Evolutionary conservation across 768 basidiomycete species (phyloP), one percentile per base, ranked within the genome.

Genomic region (Hericium alpestre): DNA sequence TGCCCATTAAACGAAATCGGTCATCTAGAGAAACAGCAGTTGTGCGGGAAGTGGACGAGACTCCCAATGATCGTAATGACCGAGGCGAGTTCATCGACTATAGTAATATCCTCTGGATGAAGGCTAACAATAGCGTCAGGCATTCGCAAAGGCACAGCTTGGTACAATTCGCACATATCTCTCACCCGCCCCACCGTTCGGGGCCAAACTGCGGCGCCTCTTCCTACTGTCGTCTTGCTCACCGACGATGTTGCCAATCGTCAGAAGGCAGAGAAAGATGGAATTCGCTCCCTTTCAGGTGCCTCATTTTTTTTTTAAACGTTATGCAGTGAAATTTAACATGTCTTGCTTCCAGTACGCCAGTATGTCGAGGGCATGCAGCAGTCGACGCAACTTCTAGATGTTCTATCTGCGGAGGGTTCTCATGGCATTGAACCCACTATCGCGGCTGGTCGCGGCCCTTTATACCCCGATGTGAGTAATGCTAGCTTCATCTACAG

Each of bases 11-110:
- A 11, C 43, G 20, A 18, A 46, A 46, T 20, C 43, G 13, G 16
- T 15, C 7, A 10, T 13, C 18, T 61, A 92, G 90, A 46, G 86
- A 90, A 67, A 93, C 91, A 0, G 89, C 87, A 0, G 79, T 92
- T 10, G 75, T 88, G 41, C 75, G 88, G 15, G 82, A 87, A 60
- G 83, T 87, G 56, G 83, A 76, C 4, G 91, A 94, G 70, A 83
- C 82, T 0, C 90, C 93, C 0, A 98, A 98, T 63, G 96, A 99
- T 67, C 78, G 89, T 25, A 98, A 98, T 65, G 96, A 98, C 67
- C 74, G 96, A 80, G 87, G 93, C 90, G 58, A 32, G 71, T 5
- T 37, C 52, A 4, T 50, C 22, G 13, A 25, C 20, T 8, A 23
- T 51, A 20, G 49, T 57, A 11, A 58, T 25, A 18, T 38, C 22